A percentile compares a stretch with the other conserved stretches of the same genome.
Conservation (phyloP, 2,329 filamentous ascomycete genomes). For the Epichloe glyceriae region DNA sequence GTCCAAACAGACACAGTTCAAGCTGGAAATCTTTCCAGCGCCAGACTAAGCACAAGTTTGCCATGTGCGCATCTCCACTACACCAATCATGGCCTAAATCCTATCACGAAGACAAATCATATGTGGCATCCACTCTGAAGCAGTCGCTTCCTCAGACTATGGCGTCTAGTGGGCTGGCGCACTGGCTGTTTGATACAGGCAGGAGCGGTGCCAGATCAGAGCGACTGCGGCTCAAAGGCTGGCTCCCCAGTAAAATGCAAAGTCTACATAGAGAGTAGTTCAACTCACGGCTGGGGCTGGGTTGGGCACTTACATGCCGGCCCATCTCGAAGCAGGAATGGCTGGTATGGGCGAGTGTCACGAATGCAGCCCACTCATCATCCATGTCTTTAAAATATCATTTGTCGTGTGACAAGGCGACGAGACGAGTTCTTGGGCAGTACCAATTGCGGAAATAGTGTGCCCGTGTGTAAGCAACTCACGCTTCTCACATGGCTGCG, state of each 20-base stretch:
- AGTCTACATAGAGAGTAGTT: neutral
- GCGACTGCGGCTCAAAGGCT: slow-evolving; percentile 11
- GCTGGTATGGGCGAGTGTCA: neutral
- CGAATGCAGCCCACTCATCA: neutral
- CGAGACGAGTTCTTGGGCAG: neutral
- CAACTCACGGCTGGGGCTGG: neutral
- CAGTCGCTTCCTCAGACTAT: slow-evolving; percentile 26
- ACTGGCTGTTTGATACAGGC: slow-evolving; percentile 26
- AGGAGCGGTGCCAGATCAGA: slow-evolving; percentile 1
- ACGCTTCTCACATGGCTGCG: neutral
- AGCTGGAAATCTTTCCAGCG: slow-evolving; percentile 26
- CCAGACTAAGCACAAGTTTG: slow-evolving; percentile 25
- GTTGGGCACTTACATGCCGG: neutral
- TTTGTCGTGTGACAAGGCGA: neutral
- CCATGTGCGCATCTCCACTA: slow-evolving; percentile 23
- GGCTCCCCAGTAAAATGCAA: slow-evolving; percentile 14
- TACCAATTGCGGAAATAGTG: no score
- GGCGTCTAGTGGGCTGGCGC: slow-evolving; percentile 25
- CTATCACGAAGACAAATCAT: slow-evolving; percentile 19
- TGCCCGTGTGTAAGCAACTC: no score
- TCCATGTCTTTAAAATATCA: neutral
- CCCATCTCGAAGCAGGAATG: neutral
- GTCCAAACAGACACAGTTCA: slow-evolving; percentile 23
- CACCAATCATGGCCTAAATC: slow-evolving; percentile 29
- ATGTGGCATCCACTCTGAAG: slow-evolving; percentile 24